Conservation (phyloP, 345 rosid genomes). For the Aegle marmelos region DNA sequence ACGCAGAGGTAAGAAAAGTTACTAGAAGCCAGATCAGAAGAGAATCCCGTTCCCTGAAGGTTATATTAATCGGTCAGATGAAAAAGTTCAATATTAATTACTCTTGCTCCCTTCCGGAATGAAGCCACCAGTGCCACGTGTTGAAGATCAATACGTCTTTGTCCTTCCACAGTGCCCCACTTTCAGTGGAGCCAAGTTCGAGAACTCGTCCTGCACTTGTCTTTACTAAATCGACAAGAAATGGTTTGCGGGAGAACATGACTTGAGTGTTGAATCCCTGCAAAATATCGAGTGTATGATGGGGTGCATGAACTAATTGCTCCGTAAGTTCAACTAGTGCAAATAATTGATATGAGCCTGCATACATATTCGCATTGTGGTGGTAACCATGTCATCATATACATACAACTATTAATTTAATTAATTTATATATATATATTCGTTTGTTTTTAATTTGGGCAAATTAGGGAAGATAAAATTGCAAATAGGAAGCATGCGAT, state of each 20-base stretch:
- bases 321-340: too few species aligned
- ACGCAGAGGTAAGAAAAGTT: slow-evolving; percentile 27
- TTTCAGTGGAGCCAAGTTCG: slow-evolving; percentile 50
- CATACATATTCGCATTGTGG: too few species aligned
- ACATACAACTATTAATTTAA: neutral
- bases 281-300: neutral
- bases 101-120: slow-evolving; percentile 32
- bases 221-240: slow-evolving; percentile 56
- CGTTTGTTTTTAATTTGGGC: too few species aligned
- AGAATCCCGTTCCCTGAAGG: too few species aligned
- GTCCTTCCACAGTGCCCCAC: slow-evolving; percentile 52
- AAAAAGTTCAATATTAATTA: too few species aligned
- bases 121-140: slow-evolving; percentile 98
- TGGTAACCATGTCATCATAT: neutral
- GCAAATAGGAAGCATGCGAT: too few species aligned
- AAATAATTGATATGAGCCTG: too few species aligned
- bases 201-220: slow-evolving; percentile 40
- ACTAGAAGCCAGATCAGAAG: too few species aligned
- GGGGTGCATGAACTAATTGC: neutral
- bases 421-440: too few species aligned
- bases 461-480: too few species aligned
- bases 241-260: slow-evolving; percentile 65
- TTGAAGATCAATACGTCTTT: slow-evolving; percentile 63
- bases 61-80: too few species aligned
- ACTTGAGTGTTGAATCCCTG: slow-evolving; percentile 45